Base-by-base conservation (phyloP, 208 protist species). In the Crithidia mellificae region DNA sequence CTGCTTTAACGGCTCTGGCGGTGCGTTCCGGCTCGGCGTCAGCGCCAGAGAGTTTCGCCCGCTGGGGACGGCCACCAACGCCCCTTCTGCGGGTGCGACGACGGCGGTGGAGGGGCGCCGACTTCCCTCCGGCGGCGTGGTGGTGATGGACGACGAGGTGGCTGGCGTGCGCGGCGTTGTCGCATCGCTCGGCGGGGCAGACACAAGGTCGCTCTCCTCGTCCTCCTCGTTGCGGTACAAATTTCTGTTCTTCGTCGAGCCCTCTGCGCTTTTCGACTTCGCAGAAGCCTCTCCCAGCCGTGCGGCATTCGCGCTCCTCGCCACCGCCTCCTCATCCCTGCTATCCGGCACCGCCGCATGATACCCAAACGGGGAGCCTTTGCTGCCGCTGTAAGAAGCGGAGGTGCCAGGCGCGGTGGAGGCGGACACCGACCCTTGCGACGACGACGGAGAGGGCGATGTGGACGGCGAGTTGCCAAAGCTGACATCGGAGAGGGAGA, bases 401-500 rank as follows among this genome's bases (percentile, higher is more conserved):
- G 52, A 6, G 5, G 52, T 32, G 7, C 20, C 55, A 2, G 36
- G 36, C 15, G 39, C 36, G 11, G 36, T 50, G 14, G 32, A 65
- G 17, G 12, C 43, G 6, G 46, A 50, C 6, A 38, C 47, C 12
- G 59, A 55, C 8, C n/a, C 24, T 25, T 7, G 6, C 34, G 59
- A 65, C 1, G 59, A 30, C 22, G 59, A 53, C 1, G 59, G 20
- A 11, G 59, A 53, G 0, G 32, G 59, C 8, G 59, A 65, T 3
- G 46, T n/a, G 5, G n/a, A 7, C 14, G 46, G 59, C 3, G 46
- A 41, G 46, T 65, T 65, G 32, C 59, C 59, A 6, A 65, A 15
- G 43, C 59, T 65, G 20, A 65, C 59, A 15, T 65, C 46, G 2
- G 59, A 65, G 14, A 65, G 19, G 20, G 59, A 53, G 29, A 65